phyloP scores from a whole-genome alignment of 495 filamentous ascomycete species.

The Letharia lupina region DNA sequence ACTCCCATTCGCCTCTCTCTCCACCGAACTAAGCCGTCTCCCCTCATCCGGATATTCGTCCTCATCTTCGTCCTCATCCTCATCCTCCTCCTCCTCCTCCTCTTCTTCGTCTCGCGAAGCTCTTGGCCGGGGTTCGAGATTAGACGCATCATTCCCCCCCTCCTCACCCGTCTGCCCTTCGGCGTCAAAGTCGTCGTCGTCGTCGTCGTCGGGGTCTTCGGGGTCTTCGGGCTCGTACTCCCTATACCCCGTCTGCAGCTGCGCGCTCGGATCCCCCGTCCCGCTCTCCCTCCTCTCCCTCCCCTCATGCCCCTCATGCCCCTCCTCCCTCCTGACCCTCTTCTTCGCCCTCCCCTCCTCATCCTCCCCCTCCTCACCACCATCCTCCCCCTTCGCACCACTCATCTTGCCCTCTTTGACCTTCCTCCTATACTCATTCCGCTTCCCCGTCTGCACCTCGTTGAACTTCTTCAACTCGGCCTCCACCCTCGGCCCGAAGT shows the following conservation, averaged over 20 bases:
- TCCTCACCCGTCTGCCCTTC: background rate
- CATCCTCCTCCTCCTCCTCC: slow-evolving; percentile 28
- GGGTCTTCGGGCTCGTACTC: slow-evolving; percentile 29
- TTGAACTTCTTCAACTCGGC: slow-evolving; percentile 52
- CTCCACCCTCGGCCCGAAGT: slow-evolving; percentile 57
- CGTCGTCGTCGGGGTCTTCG: slow-evolving; percentile 15
- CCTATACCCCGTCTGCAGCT: slow-evolving; percentile 37
- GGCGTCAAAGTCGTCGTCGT: slow-evolving; percentile 6
- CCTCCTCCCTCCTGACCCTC: slow-evolving; percentile 30
- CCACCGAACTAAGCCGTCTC: slow-evolving; percentile 12
- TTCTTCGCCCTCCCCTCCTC: slow-evolving; percentile 38
- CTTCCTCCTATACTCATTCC: slow-evolving; percentile 49
- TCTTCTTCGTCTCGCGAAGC: slow-evolving; percentile 24
- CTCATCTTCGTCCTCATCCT: slow-evolving; percentile 33
- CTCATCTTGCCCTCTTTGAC: slow-evolving; percentile 40
- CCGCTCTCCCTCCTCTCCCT: slow-evolving; percentile 30
- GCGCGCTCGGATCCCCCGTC: slow-evolving; percentile 14
- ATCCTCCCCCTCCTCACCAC: slow-evolving; percentile 46
- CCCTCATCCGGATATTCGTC: slow-evolving; percentile 55
- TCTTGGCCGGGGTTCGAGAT: background rate
- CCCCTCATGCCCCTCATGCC: slow-evolving; percentile 31
- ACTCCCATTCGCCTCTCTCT: slow-evolving; percentile 16
- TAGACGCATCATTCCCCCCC: background rate
- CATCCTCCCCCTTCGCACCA: slow-evolving; percentile 33
- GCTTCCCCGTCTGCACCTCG: slow-evolving; percentile 56